Conservation (phyloP, 2,329 filamentous ascomycete genomes). For the Ascochyta rabiei region DNA sequence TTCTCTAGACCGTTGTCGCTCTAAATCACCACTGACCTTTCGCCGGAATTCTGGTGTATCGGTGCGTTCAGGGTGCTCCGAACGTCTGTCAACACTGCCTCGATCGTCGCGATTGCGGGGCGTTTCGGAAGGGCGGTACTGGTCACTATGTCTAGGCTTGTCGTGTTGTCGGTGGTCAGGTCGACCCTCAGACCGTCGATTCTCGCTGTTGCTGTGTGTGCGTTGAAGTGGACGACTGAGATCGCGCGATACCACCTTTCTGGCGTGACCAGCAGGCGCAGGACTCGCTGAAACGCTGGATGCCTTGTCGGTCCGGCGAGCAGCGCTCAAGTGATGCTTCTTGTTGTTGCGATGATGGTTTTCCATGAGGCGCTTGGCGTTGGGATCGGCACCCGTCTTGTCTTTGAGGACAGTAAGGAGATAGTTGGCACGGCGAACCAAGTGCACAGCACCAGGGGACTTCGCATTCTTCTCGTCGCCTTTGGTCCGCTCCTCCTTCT, state of each 20-base stretch:
- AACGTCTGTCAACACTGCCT: slow-evolving; percentile 47
- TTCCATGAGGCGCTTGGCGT: slow-evolving; percentile 79
- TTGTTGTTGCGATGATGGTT: slow-evolving; percentile 97
- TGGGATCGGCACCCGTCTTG: slow-evolving; percentile 73
- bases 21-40: slow-evolving; percentile 53
- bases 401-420: slow-evolving; percentile 93
- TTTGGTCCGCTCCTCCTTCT: slow-evolving; percentile 89
- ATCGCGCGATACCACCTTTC: slow-evolving; percentile 43
- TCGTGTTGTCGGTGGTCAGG: slow-evolving; percentile 42
- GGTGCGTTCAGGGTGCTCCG: slow-evolving; percentile 41
- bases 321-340: slow-evolving; percentile 66
- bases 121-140: slow-evolving; percentile 38
- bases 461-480: slow-evolving; percentile 74
- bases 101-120: slow-evolving; percentile 42
- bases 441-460: slow-evolving; percentile 94
- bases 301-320: slow-evolving; percentile 61
- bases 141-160: slow-evolving; percentile 45
- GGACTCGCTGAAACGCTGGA: slow-evolving; percentile 74
- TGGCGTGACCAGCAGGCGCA: slow-evolving; percentile 57
- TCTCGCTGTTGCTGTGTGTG: slow-evolving; percentile 46
- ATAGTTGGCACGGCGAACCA: slow-evolving; percentile 94
- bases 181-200: slow-evolving; percentile 40
- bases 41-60: slow-evolving; percentile 54
- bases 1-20: slow-evolving; percentile 28
- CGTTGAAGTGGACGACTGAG: slow-evolving; percentile 47